A percentile compares a stretch with the other conserved stretches of the same genome.
Conservation (phyloP, 495 filamentous ascomycete species). For the Darksidea phi region DNA sequence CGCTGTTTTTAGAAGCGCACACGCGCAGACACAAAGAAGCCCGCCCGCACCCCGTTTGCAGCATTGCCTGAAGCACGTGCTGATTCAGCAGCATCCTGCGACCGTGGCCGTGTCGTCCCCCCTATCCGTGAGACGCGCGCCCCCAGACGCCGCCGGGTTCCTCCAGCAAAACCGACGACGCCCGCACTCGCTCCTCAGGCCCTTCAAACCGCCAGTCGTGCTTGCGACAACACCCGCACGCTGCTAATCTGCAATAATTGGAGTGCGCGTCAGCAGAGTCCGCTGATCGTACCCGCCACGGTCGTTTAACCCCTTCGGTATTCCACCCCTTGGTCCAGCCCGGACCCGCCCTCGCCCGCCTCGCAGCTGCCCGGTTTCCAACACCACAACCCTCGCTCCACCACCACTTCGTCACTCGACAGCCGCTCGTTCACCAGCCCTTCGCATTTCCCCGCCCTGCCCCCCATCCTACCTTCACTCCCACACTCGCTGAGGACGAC, state of each 20-base stretch:
- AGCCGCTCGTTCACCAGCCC: constrained; percentile 14
- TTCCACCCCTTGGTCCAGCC: constrained; percentile 2
- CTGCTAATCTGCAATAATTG: constrained; percentile 6
- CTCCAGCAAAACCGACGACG: constrained; percentile 1
- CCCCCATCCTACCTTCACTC: background rate
- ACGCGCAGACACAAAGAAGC: too few species aligned
- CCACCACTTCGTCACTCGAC: constrained; percentile 15
- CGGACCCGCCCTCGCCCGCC: constrained; percentile 11
- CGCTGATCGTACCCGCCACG: constrained; percentile 33
- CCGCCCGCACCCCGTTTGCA: too few species aligned
- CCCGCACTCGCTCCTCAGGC: constrained; percentile 11
- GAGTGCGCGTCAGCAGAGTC: constrained; percentile 21
- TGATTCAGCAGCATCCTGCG: constrained; percentile 30
- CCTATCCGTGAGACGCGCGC: constrained; percentile 32
- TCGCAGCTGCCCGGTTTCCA: constrained; percentile 23
- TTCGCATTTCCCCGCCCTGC: background rate
- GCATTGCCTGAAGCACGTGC: too few species aligned
- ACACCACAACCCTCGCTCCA: background rate
- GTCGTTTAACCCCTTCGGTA: constrained; percentile 18
- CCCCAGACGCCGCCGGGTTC: background rate
- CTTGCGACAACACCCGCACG: background rate
- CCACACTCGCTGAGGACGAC: constrained; percentile 14
- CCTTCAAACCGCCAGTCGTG: constrained; percentile 5
- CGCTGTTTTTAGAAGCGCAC: too few species aligned
- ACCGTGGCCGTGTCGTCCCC: constrained; percentile 32